Evolutionary conservation across 1,139 yeast species (phyloP).

Genomic region (Hanseniaspora sp.): DNA sequence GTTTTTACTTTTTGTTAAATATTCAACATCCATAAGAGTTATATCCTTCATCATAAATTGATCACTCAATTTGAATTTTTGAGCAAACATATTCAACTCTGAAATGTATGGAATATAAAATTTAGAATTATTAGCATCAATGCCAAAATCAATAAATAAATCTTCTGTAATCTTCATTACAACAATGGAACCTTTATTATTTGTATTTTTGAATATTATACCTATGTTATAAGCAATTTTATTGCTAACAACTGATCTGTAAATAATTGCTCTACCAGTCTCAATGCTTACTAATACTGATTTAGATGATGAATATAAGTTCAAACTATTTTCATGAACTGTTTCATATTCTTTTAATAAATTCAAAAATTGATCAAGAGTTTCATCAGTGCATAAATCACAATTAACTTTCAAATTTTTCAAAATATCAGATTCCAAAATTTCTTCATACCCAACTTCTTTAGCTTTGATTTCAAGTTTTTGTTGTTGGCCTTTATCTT

Average conservation of each 20-base stretch:
- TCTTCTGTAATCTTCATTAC: slow-evolving; percentile 27
- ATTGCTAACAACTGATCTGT: slow-evolving; percentile 37
- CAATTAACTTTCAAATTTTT: slow-evolving; percentile 27
- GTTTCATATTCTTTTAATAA: slow-evolving; percentile 38
- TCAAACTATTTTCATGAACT: slow-evolving; percentile 37
- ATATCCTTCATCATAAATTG: slow-evolving; percentile 35
- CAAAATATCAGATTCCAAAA: slow-evolving; percentile 24
- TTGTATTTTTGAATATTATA: slow-evolving; percentile 39
- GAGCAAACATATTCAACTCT: slow-evolving; percentile 27
- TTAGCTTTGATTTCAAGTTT: slow-evolving; percentile 45
- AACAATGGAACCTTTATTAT: slow-evolving; percentile 27
- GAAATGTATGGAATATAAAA: slow-evolving; percentile 48
- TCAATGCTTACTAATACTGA: slow-evolving; percentile 39
- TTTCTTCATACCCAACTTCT: slow-evolving; percentile 35
- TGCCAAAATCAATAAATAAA: slow-evolving; percentile 19
- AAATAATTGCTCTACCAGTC: slow-evolving; percentile 53
- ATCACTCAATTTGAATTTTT: slow-evolving; percentile 30
- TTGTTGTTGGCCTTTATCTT: slow-evolving; percentile 77
- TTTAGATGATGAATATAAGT: slow-evolving; percentile 40
- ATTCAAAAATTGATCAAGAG: slow-evolving; percentile 37
- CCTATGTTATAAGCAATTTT: slow-evolving; percentile 38
- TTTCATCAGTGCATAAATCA: slow-evolving; percentile 32
- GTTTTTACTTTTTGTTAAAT: slow-evolving; percentile 33
- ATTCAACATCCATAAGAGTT: slow-evolving; percentile 38
- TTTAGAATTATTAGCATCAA: slow-evolving; percentile 23